Base-by-base conservation (phyloP, 768 basidiomycete genomes). In the Boletus bicolor region DNA sequence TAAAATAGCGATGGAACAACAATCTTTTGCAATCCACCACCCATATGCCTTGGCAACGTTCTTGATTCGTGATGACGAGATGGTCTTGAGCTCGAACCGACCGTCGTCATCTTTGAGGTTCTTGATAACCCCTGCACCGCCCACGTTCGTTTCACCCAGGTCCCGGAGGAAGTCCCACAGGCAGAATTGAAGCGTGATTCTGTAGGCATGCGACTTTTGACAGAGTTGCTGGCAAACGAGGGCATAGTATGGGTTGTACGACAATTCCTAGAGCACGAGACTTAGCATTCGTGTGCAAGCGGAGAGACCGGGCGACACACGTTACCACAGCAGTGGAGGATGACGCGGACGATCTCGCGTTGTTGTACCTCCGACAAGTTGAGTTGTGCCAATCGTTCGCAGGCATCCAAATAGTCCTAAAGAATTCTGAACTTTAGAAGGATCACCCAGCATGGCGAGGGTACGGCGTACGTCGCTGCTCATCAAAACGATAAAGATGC, bases 101-200 rank as follows among this genome's bases (percentile, higher is more conserved):
- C 60, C 66, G 21, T 79, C 79, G 43, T 80, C 76, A n/a, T 80
- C 76, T 44, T 71, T 67, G 34, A 75, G 51, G 55, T 79, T 83
- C 68, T 89, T 90, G 64, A 91, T 77, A 38, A 92, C 75, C 66
- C 87, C 89, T 0, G 80, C 81, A 7, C 93, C 92, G 2, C 93
- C 92, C 36, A 94, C 90, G 32, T 74, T 81, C 10, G 77, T 81
- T 72, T 97, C 93, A 12, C 93, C 96, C 43, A 98, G 76, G 56
- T 91, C 91, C 9, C 96, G 87, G 30, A 98, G 73, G 68, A 98
- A 95, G 68, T 99, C 97, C 97, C 97, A 99, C 7, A 98, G 74
- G 62, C 86, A 91, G 70, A 91, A 98, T 66, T 98, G 97, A 21
- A 98, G 76, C 2, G 97, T 98, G 62, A 98, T 88, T 65, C 84